Percentiles rank a stretch among this genome's conserved stretches.
These are phyloP conservation scores for Schoenoplectus tabernaemontani DNA, from an alignment of 202 grass and related monocot genomes.

Conservation along the genomic window DNA sequence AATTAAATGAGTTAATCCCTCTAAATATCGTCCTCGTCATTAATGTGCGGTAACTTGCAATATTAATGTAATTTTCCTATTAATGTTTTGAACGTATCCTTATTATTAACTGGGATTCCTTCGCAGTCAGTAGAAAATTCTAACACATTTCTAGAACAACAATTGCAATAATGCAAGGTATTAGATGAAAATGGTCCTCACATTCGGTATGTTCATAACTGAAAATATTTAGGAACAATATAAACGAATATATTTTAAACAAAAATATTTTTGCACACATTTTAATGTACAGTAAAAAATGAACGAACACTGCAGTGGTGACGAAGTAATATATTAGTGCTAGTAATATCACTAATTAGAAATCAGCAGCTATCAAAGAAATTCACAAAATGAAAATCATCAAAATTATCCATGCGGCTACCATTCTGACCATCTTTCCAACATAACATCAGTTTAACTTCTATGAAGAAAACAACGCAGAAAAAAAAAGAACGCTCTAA, in stretches of 20 bases:
- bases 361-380: background rate
- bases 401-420: conserved; percentile 11
- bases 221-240: background rate
- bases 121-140: background rate
- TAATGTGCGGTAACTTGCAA: background rate
- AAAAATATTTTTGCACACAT: background rate
- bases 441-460: conserved; percentile 5
- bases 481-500: conserved; percentile 17
- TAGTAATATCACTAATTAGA: background rate
- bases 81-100: background rate
- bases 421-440: background rate
- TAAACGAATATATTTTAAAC: background rate
- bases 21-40: too few species aligned
- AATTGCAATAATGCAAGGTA: background rate
- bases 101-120: background rate
- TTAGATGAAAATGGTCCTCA: background rate
- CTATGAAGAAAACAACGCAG: background rate
- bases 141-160: background rate
- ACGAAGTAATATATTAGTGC: background rate
- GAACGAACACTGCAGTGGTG: background rate
- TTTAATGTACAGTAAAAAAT: background rate
- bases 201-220: background rate
- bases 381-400: background rate
- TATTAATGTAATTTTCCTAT: background rate
- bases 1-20: background rate